Base-by-base conservation (phyloP, 176 grass and related monocot species). In the Saccharum spontaneum region DNA sequence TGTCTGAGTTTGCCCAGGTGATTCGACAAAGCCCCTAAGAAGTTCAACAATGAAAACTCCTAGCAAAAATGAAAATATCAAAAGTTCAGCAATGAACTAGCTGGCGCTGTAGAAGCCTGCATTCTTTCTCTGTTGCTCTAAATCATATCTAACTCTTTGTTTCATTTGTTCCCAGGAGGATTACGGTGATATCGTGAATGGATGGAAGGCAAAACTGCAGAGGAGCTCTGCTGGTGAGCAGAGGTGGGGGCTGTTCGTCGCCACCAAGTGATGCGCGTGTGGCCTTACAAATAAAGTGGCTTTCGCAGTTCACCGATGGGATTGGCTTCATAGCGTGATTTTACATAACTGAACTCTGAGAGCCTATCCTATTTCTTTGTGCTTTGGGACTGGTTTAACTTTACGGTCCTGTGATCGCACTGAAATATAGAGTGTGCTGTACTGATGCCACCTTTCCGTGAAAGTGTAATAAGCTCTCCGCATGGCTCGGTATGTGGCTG, bases 171-270 rank as follows among this genome's bases (percentile, higher is more conserved):
- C 71, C 40, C 86, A 97, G 97, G 88, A 88, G 81, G 90, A 99
- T 76, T 97, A 97, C 16, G 92, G 92, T 20, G 94, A 87, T 4
- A 96, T 99, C 37, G 92, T 96, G 41, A 91, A 89, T 28, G 97
- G 97, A 41, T 99, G 97, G 97, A 96, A 94, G 4, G 81, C 97
- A 54, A 99, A 99, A 62, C 76, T 92, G 85, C 88, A 91, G 55
- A 91, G 97, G 73, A 94, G 79, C 79, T 94, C 90, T 61, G 75
- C 72, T 84, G 91, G 97, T 60, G 94, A 99, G 84, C 97, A 99
- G 81, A 90, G 86, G 71, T 99, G 97, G 97, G 97, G 97, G 10
- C 79, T 99, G 55, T 99, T 99, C 89, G 88, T 99, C 16, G 97
- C 90, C 2, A 94, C 81, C 38, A 96, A 96, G 81, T 93, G 49